phyloP scores from a whole-genome alignment of 2,329 filamentous ascomycete genomes.

The Colletotrichum spaethianum region DNA sequence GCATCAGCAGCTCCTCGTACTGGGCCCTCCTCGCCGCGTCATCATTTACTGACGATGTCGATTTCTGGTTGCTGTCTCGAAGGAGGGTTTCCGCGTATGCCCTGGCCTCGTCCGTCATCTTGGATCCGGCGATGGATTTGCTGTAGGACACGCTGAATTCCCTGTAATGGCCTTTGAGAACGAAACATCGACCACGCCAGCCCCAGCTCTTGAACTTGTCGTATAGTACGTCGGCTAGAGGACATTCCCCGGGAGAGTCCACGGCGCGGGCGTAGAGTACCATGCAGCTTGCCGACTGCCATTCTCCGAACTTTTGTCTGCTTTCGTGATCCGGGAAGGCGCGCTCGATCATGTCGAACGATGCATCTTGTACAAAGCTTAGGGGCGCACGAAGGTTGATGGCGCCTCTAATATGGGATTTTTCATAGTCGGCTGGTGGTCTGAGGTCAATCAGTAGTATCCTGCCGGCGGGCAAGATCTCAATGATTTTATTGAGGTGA shows the following conservation, averaged over 20 bases:
- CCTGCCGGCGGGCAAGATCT: slow-evolving; percentile 63
- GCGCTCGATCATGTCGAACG: slow-evolving; percentile 65
- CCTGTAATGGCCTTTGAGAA: slow-evolving; percentile 69
- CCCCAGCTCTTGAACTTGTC: slow-evolving; percentile 61
- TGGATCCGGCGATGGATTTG: slow-evolving; percentile 62
- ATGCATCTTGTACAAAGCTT: slow-evolving; percentile 62
- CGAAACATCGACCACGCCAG: slow-evolving; percentile 67
- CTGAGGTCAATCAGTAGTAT: slow-evolving; percentile 66
- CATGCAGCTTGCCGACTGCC: slow-evolving; percentile 62
- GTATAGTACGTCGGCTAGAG: slow-evolving; percentile 60
- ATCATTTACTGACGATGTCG: background rate
- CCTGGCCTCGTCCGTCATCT: slow-evolving; percentile 57
- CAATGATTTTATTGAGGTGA: slow-evolving; percentile 65
- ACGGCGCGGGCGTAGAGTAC: slow-evolving; percentile 68
- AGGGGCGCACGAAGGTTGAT: slow-evolving; percentile 66
- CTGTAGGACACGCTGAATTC: slow-evolving; percentile 69
- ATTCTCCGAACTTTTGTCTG: slow-evolving; percentile 61
- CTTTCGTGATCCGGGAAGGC: slow-evolving; percentile 65
- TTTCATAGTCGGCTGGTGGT: slow-evolving; percentile 61
- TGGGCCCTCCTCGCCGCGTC: slow-evolving; percentile 29
- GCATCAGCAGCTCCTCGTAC: slow-evolving; percentile 28
- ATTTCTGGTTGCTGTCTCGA: slow-evolving; percentile 11
- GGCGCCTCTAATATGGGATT: slow-evolving; percentile 66
- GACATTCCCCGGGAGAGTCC: slow-evolving; percentile 66
- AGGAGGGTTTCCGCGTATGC: slow-evolving; percentile 53